phyloP scores from a whole-genome alignment of 805 yeast genomes.

The Ogataea dorogensis region DNA sequence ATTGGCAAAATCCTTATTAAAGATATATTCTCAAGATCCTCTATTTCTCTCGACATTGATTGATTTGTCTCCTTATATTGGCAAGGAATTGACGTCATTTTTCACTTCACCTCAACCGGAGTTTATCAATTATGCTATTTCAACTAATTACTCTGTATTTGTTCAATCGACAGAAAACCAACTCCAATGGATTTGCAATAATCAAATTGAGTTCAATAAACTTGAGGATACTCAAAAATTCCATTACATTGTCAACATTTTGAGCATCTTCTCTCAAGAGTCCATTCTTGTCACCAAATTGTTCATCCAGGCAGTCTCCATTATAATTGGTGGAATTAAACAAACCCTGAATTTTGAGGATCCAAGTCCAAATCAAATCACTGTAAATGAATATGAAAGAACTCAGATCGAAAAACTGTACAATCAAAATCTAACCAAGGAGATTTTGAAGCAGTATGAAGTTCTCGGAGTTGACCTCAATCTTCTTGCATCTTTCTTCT shows the following conservation, averaged over 20 bases:
- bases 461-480: slow-evolving; percentile 11
- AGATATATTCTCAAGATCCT: slow-evolving; percentile 10
- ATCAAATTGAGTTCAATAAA: slow-evolving; percentile 1
- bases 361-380: slow-evolving; percentile 2
- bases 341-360: slow-evolving; percentile 20
- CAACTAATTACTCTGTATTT: slow-evolving; percentile 1
- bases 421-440: slow-evolving; percentile 17
- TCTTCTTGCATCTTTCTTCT: slow-evolving; percentile 18
- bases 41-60: slow-evolving; percentile 4
- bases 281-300: slow-evolving; percentile 7
- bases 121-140: slow-evolving; percentile 7
- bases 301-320: slow-evolving; percentile 18
- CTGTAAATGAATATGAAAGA: neutral
- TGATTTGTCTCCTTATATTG: slow-evolving; percentile 6
- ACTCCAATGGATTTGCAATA: slow-evolving; percentile 11
- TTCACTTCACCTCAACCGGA: slow-evolving; percentile 8
- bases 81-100: slow-evolving; percentile 8
- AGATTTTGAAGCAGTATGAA: slow-evolving; percentile 9
- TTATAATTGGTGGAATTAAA: slow-evolving; percentile 18
- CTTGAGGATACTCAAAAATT: slow-evolving; percentile 10
- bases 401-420: slow-evolving; percentile 15
- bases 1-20: slow-evolving; percentile 8
- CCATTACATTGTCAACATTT: slow-evolving; percentile 15
- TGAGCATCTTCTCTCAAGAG: slow-evolving; percentile 12
- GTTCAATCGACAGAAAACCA: slow-evolving; percentile 7